phyloP scores from a whole-genome alignment of 139 green algal species.

The Chlamydomonas schloesseri region DNA sequence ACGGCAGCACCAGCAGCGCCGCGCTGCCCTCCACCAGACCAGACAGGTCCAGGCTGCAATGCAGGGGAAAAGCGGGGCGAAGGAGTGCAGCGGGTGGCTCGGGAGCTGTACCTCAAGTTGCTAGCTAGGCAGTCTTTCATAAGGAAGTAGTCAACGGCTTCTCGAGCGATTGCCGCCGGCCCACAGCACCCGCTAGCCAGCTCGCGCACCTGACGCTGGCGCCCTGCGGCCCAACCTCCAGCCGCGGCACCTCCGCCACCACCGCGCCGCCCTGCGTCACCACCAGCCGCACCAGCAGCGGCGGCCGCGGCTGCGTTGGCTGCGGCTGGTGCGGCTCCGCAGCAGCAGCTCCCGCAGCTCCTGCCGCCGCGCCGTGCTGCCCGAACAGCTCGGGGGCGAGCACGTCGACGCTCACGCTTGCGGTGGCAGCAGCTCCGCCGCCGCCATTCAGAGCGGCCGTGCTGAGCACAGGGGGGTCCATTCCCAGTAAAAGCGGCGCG shows the following conservation, averaged over 20 bases:
- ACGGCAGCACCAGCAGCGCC: slow-evolving; percentile 31
- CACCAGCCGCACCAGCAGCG: background rate
- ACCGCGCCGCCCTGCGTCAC: slow-evolving; percentile 30
- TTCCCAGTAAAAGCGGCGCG: too few species aligned
- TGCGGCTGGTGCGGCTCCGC: too few species aligned
- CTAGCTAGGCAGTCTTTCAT: too few species aligned
- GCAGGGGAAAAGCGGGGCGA: too few species aligned
- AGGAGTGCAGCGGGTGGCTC: background rate
- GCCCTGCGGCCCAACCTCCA: slow-evolving; percentile 8
- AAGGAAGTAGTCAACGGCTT: too few species aligned
- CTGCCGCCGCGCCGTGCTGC: too few species aligned
- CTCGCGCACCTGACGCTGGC: slow-evolving; percentile 24
- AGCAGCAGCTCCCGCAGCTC: background rate
- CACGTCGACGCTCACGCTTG: background rate
- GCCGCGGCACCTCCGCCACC: slow-evolving; percentile 27
- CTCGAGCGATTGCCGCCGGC: background rate
- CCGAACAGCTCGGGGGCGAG: background rate
- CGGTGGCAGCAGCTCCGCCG: too few species aligned
- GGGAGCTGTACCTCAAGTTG: background rate
- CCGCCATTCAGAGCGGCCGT: background rate
- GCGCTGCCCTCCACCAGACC: slow-evolving; percentile 3
- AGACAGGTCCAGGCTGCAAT: slow-evolving; percentile 4
- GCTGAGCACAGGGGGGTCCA: too few species aligned
- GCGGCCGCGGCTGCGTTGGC: too few species aligned
- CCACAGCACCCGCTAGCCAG: too few species aligned